These are phyloP conservation scores for Apiospora saccharicola DNA, from an alignment of 2,329 filamentous ascomycete genomes.

Conservation along the genomic window DNA sequence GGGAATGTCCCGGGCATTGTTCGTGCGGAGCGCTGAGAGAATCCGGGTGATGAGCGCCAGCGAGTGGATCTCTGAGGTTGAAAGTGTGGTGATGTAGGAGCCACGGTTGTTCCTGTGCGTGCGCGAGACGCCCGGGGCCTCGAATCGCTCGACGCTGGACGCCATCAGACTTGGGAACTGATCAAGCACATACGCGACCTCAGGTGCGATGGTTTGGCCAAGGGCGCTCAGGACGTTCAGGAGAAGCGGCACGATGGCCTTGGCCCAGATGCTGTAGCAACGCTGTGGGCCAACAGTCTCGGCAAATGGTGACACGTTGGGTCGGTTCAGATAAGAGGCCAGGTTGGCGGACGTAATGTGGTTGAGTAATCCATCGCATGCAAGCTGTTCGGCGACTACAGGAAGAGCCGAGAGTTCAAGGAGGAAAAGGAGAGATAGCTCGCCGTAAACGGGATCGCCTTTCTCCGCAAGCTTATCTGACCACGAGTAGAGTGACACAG, in stretches of 20 bases:
- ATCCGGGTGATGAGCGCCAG: slow-evolving; percentile 79
- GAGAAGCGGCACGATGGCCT: slow-evolving; percentile 85
- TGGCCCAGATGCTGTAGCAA: slow-evolving; percentile 89
- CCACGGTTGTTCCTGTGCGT: slow-evolving; percentile 38
- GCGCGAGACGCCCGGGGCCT: slow-evolving; percentile 63
- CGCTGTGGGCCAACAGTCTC: slow-evolving; percentile 71
- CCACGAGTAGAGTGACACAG: slow-evolving; percentile 91
- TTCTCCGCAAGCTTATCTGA: slow-evolving; percentile 80
- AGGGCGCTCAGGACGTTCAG: slow-evolving; percentile 87
- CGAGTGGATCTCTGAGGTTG: slow-evolving; percentile 80
- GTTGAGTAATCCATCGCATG: slow-evolving; percentile 82
- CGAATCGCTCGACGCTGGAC: slow-evolving; percentile 76
- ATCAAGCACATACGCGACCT: slow-evolving; percentile 87
- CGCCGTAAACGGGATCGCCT: slow-evolving; percentile 89
- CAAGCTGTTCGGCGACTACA: slow-evolving; percentile 85
- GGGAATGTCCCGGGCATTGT: slow-evolving; percentile 77
- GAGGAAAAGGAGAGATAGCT: slow-evolving; percentile 88
- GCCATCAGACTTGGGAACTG: slow-evolving; percentile 83
- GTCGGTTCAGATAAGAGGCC: slow-evolving; percentile 76
- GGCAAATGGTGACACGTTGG: slow-evolving; percentile 79
- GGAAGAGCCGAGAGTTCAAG: slow-evolving; percentile 86
- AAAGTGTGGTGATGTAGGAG: slow-evolving; percentile 72
- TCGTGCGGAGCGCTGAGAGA: slow-evolving; percentile 69
- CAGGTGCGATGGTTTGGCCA: slow-evolving; percentile 80
- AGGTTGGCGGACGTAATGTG: slow-evolving; percentile 82